Evolutionary conservation across 164 flowering plant genomes (phyloP), one percentile per base, ranked within the genome.

Genomic region (Umbellularia californica): DNA sequence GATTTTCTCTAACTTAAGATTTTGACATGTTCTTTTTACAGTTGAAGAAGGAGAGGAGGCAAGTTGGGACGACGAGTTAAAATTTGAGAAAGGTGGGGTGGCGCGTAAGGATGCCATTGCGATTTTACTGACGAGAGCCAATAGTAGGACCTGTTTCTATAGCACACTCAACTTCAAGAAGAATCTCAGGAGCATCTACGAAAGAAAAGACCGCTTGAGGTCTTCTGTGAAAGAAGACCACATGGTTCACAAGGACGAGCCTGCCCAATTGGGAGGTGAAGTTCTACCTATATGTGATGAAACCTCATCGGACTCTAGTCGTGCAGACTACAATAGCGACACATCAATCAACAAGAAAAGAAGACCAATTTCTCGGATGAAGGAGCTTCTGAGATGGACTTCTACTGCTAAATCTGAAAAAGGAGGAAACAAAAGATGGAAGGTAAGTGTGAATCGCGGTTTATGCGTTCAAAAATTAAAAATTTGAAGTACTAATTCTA

Each of bases 381-480:
- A 91, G 82, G 97, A 89, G 80, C 84, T 94, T 0, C 51, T 91
- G 70, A 88, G 86, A 84, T 88, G 94, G 97, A 95, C 92, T 58
- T 90, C 94, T 52, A 84, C 88, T 35, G 82, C 90, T 14, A 91
- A 88, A 76, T 60, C 93, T 5, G 90, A 87, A 27, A 91, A 85
- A 71, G 88, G 87, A 72, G 89, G 83, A 50, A 87, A 84, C 80
- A 79, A 88, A 20, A 69, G 87, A 17, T 74, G 88, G 82, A 94
- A 94, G 95, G 97, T 94, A 50, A 10, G 28, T 20, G 7, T 3
- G 60, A 12, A 15, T 55, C n/a, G 20, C 60, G 2, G 20, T 55
- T 14, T 55, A 55, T 41, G 47, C n/a, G 3, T 17, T 12, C 6
- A 14, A 14, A 4, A 55, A 14, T 55, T 17, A 14, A 19, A 55